Base-by-base conservation (phyloP, 306 rosid species). In the Rubus idaeus region DNA sequence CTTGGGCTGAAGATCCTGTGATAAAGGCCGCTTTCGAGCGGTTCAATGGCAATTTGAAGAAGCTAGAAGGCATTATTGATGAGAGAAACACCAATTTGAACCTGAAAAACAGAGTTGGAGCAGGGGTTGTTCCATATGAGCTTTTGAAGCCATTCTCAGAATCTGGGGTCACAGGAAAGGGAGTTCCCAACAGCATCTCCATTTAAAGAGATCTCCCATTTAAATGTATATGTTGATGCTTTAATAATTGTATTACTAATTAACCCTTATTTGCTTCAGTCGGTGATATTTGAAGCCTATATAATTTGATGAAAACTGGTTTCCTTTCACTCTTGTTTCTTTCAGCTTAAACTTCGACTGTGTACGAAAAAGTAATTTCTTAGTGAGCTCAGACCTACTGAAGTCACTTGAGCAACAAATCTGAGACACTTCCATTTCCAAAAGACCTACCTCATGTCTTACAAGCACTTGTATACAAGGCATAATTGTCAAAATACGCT, bases 81-180 rank as follows among this genome's bases (percentile, higher is more conserved):
- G 75, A 75, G 73, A 81, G 83, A 79, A 84, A 81, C n/a, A 51
- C 71, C 40, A 12, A 81, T 51, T 0, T 17, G 12, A 39, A 78
- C 0, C 46, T 75, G 57, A 70, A 61, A 80, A 85, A 85, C 30
- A 51, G 77, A 63, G 87, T 83, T 50, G 84, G 89, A 68, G 91
- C 84, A 23, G 67, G 62, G 42, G 81, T 78, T 72, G 51, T 77
- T 74, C 87, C 85, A 20, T 89, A 74, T 67, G 78, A 85, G 78
- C 89, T 83, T 77, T 64, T 83, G 67, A 86, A 79, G 56, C 88
- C 81, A 69, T 74, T 79, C 63, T 79, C 89, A 10, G 39, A 49
- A 10, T 68, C 78, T 47, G 75, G 84, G 21, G 86, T 84, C 62
- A 78, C 78, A 3, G 81, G 88, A 17, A 86, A 50, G 78, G 86